phyloP scores from a whole-genome alignment of 768 basidiomycete species.

The Infundibulicybe gibba region DNA sequence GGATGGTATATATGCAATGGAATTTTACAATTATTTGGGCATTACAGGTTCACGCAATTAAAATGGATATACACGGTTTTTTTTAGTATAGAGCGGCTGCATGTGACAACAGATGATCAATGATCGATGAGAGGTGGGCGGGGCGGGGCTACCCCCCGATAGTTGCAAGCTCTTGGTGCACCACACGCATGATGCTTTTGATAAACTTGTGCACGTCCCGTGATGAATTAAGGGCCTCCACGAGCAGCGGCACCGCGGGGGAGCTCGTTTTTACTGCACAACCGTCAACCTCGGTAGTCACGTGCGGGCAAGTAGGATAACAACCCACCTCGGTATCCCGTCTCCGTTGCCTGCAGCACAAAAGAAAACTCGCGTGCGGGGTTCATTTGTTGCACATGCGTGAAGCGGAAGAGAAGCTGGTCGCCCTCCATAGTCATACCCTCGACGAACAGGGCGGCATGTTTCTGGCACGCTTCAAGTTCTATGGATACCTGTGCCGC shows the following conservation, averaged over 20 bases:
- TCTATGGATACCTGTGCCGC: conserved; percentile 53
- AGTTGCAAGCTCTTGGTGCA: conserved; percentile 34
- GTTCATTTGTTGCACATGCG: conserved; percentile 55
- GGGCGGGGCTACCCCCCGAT: too few species aligned
- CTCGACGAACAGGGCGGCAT: conserved; percentile 67
- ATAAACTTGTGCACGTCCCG: conserved; percentile 73
- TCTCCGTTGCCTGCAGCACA: conserved; percentile 67
- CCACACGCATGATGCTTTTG: conserved; percentile 54
- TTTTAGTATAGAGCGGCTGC: too few species aligned
- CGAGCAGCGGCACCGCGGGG: conserved; percentile 64
- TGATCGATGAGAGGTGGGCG: too few species aligned
- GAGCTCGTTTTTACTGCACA: conserved; percentile 73
- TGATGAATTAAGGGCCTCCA: conserved; percentile 69
- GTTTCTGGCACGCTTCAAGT: conserved; percentile 50
- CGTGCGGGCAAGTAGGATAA: not conserved
- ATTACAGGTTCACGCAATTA: too few species aligned
- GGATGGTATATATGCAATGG: too few species aligned
- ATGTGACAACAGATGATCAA: too few species aligned
- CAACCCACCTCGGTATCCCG: conserved; percentile 63
- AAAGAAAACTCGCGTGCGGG: conserved; percentile 65
- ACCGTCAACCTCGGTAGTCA: not conserved
- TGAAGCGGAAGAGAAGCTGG: conserved; percentile 71
- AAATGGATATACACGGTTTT: too few species aligned
- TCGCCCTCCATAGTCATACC: conserved; percentile 59
- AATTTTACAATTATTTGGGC: too few species aligned